A percentile compares a stretch with the other conserved stretches of the same genome.
These are phyloP conservation scores for Fusarium acutatum DNA, from an alignment of 2,329 filamentous ascomycete genomes.

Conservation along the genomic window DNA sequence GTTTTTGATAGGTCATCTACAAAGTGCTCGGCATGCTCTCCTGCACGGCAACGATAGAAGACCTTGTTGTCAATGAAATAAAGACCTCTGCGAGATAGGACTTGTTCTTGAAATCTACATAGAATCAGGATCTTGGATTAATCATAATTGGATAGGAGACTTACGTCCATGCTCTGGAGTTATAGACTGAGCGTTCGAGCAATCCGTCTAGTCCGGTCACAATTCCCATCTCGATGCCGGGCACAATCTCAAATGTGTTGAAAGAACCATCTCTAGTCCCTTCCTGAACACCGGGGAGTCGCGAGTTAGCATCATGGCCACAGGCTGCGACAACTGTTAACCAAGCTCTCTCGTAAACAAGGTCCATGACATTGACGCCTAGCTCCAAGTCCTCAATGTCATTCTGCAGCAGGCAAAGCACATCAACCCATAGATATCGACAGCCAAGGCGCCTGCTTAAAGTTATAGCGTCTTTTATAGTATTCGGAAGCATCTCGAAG, in stretches of 20 bases:
- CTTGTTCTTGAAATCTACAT: accelerated
- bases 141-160: accelerated
- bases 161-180: background rate
- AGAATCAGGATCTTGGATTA: accelerated
- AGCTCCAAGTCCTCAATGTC: accelerated
- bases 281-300: background rate
- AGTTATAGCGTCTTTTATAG: accelerated
- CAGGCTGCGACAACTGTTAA: background rate
- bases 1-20: background rate
- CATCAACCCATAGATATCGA: background rate
- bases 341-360: background rate
- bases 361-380: background rate
- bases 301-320: background rate
- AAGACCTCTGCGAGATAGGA: background rate
- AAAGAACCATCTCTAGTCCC: accelerated
- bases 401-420: accelerated
- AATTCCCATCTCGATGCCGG: background rate
- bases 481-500: accelerated
- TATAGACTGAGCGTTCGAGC: accelerated
- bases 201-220: accelerated
- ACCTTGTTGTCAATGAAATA: background rate
- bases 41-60: background rate
- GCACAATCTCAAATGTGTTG: accelerated
- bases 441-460: accelerated
- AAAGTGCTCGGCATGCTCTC: background rate